These are phyloP conservation scores for Ophiostoma sp. DNA, from an alignment of 2,329 filamentous ascomycete genomes.

Conservation along the genomic window DNA sequence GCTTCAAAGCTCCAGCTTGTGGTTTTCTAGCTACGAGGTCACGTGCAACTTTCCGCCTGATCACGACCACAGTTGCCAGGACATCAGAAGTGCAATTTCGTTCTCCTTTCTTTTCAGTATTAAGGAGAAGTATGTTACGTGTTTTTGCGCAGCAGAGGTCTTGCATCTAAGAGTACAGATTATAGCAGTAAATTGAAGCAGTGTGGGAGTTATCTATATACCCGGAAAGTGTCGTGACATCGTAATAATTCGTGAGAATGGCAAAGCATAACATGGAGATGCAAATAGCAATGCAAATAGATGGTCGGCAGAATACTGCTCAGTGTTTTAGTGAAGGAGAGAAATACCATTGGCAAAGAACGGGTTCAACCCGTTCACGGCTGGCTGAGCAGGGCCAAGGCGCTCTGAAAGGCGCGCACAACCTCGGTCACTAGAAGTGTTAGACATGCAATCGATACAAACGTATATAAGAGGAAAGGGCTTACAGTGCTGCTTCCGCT, in stretches of 20 bases:
- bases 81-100: not conserved
- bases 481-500: constrained; percentile 78
- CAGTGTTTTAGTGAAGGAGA: not conserved
- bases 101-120: not conserved
- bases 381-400: constrained; percentile 49
- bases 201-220: not conserved
- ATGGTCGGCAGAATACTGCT: not conserved
- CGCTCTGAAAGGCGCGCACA: constrained; percentile 57
- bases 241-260: not conserved
- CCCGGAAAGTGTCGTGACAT: not conserved
- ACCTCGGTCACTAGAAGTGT: constrained; percentile 47
- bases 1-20: not conserved
- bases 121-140: not conserved
- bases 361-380: constrained; percentile 9
- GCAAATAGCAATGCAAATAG: not conserved
- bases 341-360: not conserved
- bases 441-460: constrained; percentile 18
- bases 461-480: constrained; percentile 19
- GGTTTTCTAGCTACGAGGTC: constrained; percentile 1
- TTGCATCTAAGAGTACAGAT: no score
- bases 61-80: no score
- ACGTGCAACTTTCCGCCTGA: not conserved
- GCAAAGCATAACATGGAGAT: not conserved
- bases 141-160: no score
- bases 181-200: not conserved